Conservation (phyloP, 257 asterid genomes). For the Nicotiana tabacum region DNA sequence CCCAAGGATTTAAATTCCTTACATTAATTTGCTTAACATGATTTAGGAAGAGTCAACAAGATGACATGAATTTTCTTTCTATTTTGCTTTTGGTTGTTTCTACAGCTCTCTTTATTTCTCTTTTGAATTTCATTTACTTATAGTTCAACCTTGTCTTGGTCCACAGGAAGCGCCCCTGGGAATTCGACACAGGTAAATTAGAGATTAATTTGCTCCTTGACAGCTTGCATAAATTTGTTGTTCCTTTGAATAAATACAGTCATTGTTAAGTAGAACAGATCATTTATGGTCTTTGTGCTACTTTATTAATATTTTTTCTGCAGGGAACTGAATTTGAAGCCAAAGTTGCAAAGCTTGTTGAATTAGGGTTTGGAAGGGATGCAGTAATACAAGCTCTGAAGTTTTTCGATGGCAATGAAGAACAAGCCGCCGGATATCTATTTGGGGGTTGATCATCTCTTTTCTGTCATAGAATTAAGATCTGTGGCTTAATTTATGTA, state of each 20-base stretch:
- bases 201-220: neutral
- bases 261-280: neutral
- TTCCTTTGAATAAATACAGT: neutral
- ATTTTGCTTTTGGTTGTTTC: neutral
- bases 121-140: neutral
- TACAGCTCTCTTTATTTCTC: neutral
- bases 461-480: neutral
- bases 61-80: neutral
- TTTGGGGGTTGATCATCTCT: conserved; percentile 63
- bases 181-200: conserved; percentile 17
- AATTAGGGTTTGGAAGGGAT: conserved; percentile 91
- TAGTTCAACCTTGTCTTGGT: conserved; percentile 6
- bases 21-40: neutral
- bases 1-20: neutral
- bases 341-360: conserved; percentile 78
- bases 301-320: neutral
- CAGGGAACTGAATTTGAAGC: conserved; percentile 85
- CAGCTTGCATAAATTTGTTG: neutral
- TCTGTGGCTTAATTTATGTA: neutral
- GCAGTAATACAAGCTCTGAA: conserved; percentile 79
- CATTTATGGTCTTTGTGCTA: neutral
- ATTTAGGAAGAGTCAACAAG: neutral
- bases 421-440: conserved; percentile 87
- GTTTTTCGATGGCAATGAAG: conserved; percentile 82
- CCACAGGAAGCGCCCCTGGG: conserved; percentile 44